Percentiles rank a stretch among this genome's conserved stretches.
Evolutionary conservation across 139 green algal genomes (phyloP).

Genomic region (Eudorina sp.): DNA sequence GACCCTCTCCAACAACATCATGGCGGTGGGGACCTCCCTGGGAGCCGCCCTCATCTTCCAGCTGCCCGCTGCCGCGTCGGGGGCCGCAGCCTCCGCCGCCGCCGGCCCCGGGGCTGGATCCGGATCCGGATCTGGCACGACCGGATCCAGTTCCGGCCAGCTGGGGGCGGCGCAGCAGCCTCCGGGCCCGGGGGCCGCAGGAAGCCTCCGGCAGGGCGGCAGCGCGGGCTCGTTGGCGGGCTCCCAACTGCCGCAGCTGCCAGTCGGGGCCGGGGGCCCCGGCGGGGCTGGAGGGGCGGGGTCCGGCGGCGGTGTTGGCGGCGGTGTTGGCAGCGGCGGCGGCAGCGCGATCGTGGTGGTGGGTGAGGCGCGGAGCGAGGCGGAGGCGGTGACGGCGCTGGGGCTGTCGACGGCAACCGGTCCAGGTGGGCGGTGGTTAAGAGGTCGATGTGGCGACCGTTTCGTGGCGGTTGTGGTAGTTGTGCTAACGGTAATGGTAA

Average conservation of each 20-base stretch:
- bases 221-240: not conserved
- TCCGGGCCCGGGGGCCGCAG: no score
- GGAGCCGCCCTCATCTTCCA: conserved; percentile 60
- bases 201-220: no score
- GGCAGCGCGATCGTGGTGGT: conserved; percentile 27
- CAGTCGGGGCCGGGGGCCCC: not conserved
- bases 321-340: not conserved
- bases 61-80: conserved; percentile 35
- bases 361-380: conserved; percentile 54
- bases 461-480: no score
- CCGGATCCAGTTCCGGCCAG: no score
- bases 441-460: no score
- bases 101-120: not conserved
- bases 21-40: conserved; percentile 62
- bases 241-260: not conserved
- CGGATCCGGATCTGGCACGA: no score
- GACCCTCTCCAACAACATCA: conserved; percentile 45
- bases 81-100: not conserved
- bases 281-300: no score
- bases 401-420: conserved; percentile 23
- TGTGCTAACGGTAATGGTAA: no score
- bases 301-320: not conserved
- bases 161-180: no score
- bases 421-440: not conserved
- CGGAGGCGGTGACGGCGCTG: conserved; percentile 65